Evolutionary conservation across 306 rosid genomes (phyloP), one percentile per base, ranked within the genome.

Genomic region (Bauhinia variegata): DNA sequence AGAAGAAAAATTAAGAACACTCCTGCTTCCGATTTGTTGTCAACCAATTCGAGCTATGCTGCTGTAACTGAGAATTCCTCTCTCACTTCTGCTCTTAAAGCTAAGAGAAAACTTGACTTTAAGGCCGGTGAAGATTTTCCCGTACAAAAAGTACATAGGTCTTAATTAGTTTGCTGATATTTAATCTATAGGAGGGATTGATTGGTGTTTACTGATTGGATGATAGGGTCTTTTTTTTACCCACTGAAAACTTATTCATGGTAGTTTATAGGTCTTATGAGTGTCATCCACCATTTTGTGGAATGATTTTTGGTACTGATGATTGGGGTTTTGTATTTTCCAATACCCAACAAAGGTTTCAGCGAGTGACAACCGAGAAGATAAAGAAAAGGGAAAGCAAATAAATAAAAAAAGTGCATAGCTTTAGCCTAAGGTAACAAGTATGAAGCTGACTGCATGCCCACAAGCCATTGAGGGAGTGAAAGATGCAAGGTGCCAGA

Each of bases 51-150:
- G n/a, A n/a, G n/a, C n/a, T n/a, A n/a, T n/a, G n/a, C n/a, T n/a
- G n/a, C n/a, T n/a, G n/a, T n/a, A n/a, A n/a, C n/a, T n/a, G 90
- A 82, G 82, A 81, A 65, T 66, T 50, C 68, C 50, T 80, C 85
- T 52, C 68, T 71, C 57, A 74, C 38, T 74, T 68, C 75, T 23
- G 28, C 28, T 76, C 63, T 68, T 10, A 91, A 85, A 41, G 66
- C 84, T 7, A 89, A 88, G 91, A 89, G 96, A 84, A 83, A 88
- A 75, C 96, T 93, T 71, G 30, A 63, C 17, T 93, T 84, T 73
- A 72, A 65, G 42, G 82, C 82, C 66, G 64, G 46, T 34, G 85
- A 87, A 69, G 51, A 74, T 63, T 73, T 67, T 74, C 77, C 79
- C 0, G 75, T 8, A 47, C 83, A 82, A 72, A 89, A 82, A 81